These are phyloP conservation scores for Multifurca ochricompacta DNA, from an alignment of 768 basidiomycete species.

Conservation along the genomic window DNA sequence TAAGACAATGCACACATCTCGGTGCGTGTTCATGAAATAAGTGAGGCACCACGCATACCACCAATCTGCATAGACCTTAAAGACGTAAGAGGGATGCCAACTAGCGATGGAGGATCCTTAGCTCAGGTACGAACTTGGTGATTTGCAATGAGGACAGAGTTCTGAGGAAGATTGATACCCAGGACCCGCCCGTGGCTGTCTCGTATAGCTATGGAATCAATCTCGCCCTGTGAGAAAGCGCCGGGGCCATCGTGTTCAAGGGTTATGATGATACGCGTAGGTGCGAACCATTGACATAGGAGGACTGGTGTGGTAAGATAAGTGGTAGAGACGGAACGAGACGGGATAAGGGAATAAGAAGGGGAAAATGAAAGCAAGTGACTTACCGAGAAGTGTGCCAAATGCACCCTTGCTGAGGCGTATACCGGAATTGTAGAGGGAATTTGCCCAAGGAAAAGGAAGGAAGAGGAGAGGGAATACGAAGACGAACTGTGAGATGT, in stretches of 20 bases:
- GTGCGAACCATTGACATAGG: constrained; percentile 77
- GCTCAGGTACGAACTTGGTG: constrained; percentile 58
- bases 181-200: constrained; percentile 49
- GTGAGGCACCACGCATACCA: constrained; percentile 81
- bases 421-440: constrained; percentile 61
- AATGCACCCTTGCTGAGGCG: constrained; percentile 80
- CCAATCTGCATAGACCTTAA: constrained; percentile 72
- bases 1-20: constrained; percentile 80
- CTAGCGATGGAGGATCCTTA: neutral
- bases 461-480: constrained; percentile 59
- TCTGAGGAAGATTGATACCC: constrained; percentile 63
- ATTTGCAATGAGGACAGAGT: constrained; percentile 82
- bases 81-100: neutral
- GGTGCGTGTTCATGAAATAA: constrained; percentile 60
- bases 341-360: neutral
- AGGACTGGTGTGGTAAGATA: too few species aligned
- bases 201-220: constrained; percentile 48
- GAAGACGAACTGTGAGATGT: constrained; percentile 64
- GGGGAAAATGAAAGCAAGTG: neutral
- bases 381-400: constrained; percentile 62
- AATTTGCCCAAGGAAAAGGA: constrained; percentile 48
- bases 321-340: constrained; percentile 5
- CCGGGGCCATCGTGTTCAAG: constrained; percentile 67
- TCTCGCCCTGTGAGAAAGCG: constrained; percentile 50
- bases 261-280: constrained; percentile 62